Evolutionary conservation across 345 rosid species (phyloP).

Genomic region (Euphorbia peplus): DNA sequence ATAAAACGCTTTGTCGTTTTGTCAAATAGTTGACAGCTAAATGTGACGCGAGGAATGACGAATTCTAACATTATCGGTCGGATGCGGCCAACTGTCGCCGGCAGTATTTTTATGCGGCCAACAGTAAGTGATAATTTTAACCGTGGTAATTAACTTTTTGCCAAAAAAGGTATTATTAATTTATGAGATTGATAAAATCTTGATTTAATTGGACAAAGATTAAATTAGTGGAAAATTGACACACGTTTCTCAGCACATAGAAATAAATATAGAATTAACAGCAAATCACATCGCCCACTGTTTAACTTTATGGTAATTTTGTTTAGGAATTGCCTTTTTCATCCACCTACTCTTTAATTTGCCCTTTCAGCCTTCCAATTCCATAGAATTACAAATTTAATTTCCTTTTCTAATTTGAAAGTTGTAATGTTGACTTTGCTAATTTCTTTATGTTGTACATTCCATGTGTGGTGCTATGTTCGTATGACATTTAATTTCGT

Average conservation of each 20-base stretch:
- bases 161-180: not conserved
- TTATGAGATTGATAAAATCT: not conserved
- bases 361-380: not conserved
- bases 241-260: conserved; percentile 2
- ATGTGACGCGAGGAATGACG: conserved; percentile 45
- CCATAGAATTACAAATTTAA: not conserved
- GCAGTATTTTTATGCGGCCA: conserved; percentile 35
- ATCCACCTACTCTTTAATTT: not conserved
- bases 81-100: conserved; percentile 36
- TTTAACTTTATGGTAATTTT: not conserved
- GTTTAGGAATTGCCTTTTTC: not conserved
- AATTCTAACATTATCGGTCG: not conserved
- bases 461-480: too few species aligned
- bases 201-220: not conserved
- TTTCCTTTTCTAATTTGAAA: too few species aligned
- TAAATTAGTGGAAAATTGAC: not conserved
- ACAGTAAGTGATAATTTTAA: conserved; percentile 14
- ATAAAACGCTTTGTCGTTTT: too few species aligned
- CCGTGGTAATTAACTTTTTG: not conserved
- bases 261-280: not conserved
- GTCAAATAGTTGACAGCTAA: conserved; percentile 2
- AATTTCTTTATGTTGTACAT: too few species aligned
- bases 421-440: too few species aligned
- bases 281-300: not conserved
- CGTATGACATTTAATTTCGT: too few species aligned